phyloP scores from a whole-genome alignment of 495 filamentous ascomycete species.

The Amniculicola lignicola region DNA sequence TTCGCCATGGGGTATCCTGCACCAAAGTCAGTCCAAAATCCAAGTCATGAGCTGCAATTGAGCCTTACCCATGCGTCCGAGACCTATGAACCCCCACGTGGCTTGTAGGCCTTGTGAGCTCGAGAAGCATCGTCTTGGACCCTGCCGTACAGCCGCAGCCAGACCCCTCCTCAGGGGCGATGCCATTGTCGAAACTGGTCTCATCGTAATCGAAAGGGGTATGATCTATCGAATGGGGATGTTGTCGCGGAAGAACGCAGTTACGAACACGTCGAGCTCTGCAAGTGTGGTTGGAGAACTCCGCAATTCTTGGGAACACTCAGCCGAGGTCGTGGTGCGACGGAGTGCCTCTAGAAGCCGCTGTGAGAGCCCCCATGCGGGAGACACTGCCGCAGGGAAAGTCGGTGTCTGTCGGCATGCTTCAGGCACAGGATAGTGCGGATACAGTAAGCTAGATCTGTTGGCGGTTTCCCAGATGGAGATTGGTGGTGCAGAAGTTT shows the following conservation, averaged over 20 bases:
- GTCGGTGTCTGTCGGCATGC: conserved; percentile 3
- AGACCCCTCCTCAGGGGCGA: conserved; percentile 21
- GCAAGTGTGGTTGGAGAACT: conserved; percentile 11
- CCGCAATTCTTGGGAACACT: conserved; percentile 5
- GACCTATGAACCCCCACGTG: conserved; percentile 46
- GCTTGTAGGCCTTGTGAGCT: conserved; percentile 29
- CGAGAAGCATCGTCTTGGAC: conserved; percentile 28
- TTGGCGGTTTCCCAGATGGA: conserved; percentile 14
- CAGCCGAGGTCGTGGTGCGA: conserved; percentile 27
- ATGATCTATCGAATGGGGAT: neutral
- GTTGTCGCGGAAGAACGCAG: neutral
- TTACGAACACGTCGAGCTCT: neutral
- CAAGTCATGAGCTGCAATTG: neutral
- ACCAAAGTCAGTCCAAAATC: conserved; percentile 4
- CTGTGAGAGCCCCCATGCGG: conserved; percentile 10
- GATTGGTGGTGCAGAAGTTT: conserved; percentile 4
- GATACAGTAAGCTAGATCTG: conserved; percentile 2
- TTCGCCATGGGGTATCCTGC: conserved; percentile 53
- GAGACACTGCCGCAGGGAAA: neutral
- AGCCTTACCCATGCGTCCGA: conserved; percentile 45
- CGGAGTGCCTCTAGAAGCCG: conserved; percentile 5
- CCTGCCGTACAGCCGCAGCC: conserved; percentile 3
- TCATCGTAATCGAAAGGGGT: conserved; percentile 21
- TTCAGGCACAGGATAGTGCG: neutral
- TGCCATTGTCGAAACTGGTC: conserved; percentile 15